These are phyloP conservation scores for Hemisphaericaspora nanyangensis DNA, from an alignment of 805 yeast genomes.

Conservation along the genomic window DNA sequence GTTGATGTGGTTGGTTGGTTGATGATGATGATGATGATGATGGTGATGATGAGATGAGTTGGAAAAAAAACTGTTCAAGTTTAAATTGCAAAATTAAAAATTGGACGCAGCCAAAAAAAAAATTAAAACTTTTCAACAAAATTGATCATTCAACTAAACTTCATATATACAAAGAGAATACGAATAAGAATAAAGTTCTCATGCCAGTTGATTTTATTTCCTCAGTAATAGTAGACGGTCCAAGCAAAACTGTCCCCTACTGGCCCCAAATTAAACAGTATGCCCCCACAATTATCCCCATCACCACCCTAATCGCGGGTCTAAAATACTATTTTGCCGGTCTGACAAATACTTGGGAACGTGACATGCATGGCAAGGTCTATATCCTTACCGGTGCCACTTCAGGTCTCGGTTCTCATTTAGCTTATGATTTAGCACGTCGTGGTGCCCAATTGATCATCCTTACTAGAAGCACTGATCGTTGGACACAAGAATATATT, in stretches of 20 bases:
- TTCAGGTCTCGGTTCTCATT: slow-evolving; percentile 79
- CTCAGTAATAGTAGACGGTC: slow-evolving; percentile 67
- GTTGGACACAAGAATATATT: slow-evolving; percentile 76
- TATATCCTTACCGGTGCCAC: slow-evolving; percentile 90
- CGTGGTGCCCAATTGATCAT: slow-evolving; percentile 86
- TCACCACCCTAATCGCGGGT: slow-evolving; percentile 40
- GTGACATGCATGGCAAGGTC: slow-evolving; percentile 89
- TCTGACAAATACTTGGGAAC: slow-evolving; percentile 80
- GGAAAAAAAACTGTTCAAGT: background rate
- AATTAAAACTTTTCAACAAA: too few relatives aligned
- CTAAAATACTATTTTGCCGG: slow-evolving; percentile 79
- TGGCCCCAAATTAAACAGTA: slow-evolving; percentile 55
- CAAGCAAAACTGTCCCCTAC: slow-evolving; percentile 71
- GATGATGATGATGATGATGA: background rate
- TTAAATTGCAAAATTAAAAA: too few relatives aligned
- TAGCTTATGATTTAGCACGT: slow-evolving; percentile 68
- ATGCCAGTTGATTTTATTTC: slow-evolving; percentile 88
- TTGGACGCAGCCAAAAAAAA: background rate
- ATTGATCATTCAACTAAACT: too few relatives aligned
- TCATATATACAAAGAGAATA: too few relatives aligned
- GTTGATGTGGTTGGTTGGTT: background rate
- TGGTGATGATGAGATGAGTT: background rate
- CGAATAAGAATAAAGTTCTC: too few relatives aligned
- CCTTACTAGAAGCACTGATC: slow-evolving; percentile 55
- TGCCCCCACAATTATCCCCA: slow-evolving; percentile 62